A percentile compares a stretch with the other conserved stretches of the same genome.
phyloP scores from a whole-genome alignment of 139 green algal genomes.

The Coccomyxa sp. region DNA sequence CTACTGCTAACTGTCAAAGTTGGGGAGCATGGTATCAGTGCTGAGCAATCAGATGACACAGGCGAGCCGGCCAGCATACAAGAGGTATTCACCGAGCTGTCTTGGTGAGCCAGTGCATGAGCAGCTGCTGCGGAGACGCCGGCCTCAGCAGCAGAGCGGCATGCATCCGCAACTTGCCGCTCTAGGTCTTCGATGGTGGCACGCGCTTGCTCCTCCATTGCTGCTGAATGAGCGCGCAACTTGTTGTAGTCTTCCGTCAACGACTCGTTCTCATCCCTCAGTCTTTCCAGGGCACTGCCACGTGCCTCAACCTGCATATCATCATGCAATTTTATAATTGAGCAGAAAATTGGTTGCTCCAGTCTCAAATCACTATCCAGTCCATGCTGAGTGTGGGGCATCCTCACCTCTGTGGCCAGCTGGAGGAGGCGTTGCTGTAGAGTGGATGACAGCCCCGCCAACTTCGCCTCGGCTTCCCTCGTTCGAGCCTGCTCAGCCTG shows the following conservation, averaged over 20 bases:
- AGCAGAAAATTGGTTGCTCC: background rate
- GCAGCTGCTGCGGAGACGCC: no score
- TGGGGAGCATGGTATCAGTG: no score
- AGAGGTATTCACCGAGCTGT: no score
- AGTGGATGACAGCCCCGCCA: background rate
- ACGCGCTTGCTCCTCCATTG: background rate
- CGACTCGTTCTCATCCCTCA: background rate
- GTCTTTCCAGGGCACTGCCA: background rate
- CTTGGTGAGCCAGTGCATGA: no score
- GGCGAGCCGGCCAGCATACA: no score
- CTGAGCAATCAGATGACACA: no score
- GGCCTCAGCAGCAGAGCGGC: background rate
- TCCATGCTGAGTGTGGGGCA: background rate
- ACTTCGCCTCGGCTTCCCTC: background rate
- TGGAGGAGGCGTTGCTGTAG: background rate
- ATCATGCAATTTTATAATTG: background rate
- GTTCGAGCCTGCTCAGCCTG: background rate
- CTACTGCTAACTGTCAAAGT: no score
- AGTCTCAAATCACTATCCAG: background rate
- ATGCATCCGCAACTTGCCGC: background rate
- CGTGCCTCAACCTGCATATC: background rate
- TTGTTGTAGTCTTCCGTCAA: background rate
- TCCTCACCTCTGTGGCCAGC: background rate
- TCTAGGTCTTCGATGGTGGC: background rate
- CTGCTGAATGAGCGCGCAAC: background rate